Evolutionary conservation across 495 filamentous ascomycete genomes (phyloP), one percentile per base, ranked within the genome.

Genomic region (Penicillium desertorum): DNA sequence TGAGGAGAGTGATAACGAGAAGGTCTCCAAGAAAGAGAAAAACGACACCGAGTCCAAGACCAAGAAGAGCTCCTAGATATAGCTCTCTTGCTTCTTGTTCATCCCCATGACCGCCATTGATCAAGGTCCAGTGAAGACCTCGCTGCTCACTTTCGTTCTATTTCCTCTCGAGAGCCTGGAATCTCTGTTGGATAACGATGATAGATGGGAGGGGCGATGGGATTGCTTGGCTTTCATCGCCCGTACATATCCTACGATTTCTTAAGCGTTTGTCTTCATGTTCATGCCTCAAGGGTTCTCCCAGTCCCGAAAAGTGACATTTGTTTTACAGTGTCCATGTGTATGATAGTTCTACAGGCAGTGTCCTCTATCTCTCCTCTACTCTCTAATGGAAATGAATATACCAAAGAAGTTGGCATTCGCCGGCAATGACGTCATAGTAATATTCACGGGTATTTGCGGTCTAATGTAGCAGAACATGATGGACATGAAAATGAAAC

Each of bases 231-330:
- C 20, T 8, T 45, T 45, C 43, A 45, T 42, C 22, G 47, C 48
- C 46, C 29, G 51, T 60, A 56, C 54, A 64, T 69, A 49, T 22
- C 45, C 57, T 54, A 55, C 49, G 55, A 27, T 62, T 52, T 53
- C 10, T 43, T 53, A 45, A 57, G 63, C 61, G 66, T 64, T 63
- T 46, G 25, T 37, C 44, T 47, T 57, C 36, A 34, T n/a, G 41
- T 39, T 39, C 36, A 39, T 61, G 45, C 20, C 47, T 45, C 14
- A 51, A 55, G 37, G 55, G 41, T 34, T 32, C 20, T 11, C 45
- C 30, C 51, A 19, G 29, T 22, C 16, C 50, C 5, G 54, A 62
- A 64, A 64, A 49, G 46, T 51, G 32, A 41, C 51, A 30, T 56
- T 19, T 20, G 22, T 46, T 42, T 43, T 20, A 25, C 34, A 0